Evolutionary conservation across 139 green algal species (phyloP).

Genomic region (Ettlia oleoabundans): DNA sequence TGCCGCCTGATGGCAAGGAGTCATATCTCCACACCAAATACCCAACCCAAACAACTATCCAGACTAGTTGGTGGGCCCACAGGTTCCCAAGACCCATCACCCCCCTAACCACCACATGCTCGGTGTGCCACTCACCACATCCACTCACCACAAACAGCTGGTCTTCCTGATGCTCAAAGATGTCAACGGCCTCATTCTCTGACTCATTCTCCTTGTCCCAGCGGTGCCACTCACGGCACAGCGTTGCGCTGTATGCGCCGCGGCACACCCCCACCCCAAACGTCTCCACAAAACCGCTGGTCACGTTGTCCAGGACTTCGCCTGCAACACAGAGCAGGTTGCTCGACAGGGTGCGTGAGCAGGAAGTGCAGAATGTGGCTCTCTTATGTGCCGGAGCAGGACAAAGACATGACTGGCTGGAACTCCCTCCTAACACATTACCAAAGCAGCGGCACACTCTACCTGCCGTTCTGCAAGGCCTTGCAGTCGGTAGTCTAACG

Average conservation of each 20-base stretch:
- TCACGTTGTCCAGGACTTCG: slow-evolving; percentile 54
- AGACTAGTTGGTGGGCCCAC: too few species aligned
- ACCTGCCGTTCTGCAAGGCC: too few species aligned
- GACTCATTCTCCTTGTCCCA: slow-evolving; percentile 72
- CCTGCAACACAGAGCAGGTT: neutral
- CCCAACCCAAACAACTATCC: neutral
- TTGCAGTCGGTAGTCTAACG: too few species aligned
- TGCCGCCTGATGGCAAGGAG: neutral
- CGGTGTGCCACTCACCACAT: neutral
- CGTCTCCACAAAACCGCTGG: slow-evolving; percentile 76
- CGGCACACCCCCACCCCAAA: slow-evolving; percentile 71
- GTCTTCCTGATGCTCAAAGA: slow-evolving; percentile 49
- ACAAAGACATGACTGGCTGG: too few species aligned
- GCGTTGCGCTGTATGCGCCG: slow-evolving; percentile 55
- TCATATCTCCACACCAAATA: neutral
- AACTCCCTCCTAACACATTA: too few species aligned
- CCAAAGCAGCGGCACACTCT: too few species aligned
- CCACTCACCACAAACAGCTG: slow-evolving; percentile 55
- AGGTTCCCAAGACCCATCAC: too few species aligned
- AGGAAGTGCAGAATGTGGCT: neutral
- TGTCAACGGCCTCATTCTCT: slow-evolving; percentile 78
- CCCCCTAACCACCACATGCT: too few species aligned
- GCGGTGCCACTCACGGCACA: slow-evolving; percentile 66
- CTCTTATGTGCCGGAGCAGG: too few species aligned
- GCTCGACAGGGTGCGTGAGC: too few species aligned